Evolutionary conservation across 306 rosid species (phyloP).

Genomic region (Canavalia ensiformis): DNA sequence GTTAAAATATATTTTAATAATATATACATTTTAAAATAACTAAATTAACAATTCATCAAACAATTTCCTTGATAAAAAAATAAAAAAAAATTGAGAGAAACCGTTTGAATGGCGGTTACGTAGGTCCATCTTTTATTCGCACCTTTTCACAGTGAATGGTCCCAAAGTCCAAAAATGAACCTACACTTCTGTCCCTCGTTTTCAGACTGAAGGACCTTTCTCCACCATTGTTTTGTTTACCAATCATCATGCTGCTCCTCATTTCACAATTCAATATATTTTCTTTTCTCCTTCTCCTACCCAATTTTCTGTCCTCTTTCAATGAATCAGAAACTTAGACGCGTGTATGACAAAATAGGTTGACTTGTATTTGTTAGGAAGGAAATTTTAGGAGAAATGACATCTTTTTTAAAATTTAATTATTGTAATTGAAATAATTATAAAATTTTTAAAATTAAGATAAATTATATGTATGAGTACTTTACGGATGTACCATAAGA

Average conservation of each 20-base stretch:
- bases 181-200: neutral
- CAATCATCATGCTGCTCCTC: constrained; percentile 22
- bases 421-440: too few species aligned
- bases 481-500: too few species aligned
- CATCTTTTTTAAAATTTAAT: too few species aligned
- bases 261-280: neutral
- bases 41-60: too few species aligned
- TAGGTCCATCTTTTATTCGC: neutral
- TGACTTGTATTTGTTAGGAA: too few species aligned
- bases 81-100: neutral
- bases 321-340: neutral
- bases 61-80: too few species aligned
- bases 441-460: too few species aligned
- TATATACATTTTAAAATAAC: too few species aligned
- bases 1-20: too few species aligned
- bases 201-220: neutral
- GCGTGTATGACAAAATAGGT: neutral
- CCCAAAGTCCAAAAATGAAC: constrained; percentile 11
- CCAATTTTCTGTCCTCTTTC: neutral
- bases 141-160: neutral
- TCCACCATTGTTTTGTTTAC: neutral
- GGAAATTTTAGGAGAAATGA: too few species aligned
- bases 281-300: neutral
- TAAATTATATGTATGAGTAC: too few species aligned
- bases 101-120: constrained; percentile 1